Evolutionary conservation across 1,139 yeast genomes (phyloP).

Genomic region (Taphrina populina): DNA sequence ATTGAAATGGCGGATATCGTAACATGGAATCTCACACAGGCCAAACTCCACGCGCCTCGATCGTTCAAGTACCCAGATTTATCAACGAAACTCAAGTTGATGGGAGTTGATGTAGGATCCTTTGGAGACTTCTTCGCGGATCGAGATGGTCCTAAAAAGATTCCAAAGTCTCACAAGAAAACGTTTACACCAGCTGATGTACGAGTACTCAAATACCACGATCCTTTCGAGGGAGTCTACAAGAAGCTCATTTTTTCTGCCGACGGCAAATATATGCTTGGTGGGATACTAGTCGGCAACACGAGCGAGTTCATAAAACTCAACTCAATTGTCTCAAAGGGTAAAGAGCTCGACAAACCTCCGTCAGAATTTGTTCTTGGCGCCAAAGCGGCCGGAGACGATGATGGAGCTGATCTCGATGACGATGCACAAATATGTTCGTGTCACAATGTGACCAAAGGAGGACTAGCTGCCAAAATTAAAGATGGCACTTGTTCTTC

Average conservation of each 20-base stretch:
- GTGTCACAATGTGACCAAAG: constrained; percentile 45
- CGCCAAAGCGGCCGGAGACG: constrained; percentile 41
- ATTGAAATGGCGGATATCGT: constrained; percentile 46
- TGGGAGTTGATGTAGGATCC: constrained; percentile 48
- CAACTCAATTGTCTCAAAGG: constrained; percentile 42
- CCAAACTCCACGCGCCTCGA: constrained; percentile 43
- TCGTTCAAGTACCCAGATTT: constrained; percentile 44
- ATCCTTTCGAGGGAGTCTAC: constrained; percentile 45
- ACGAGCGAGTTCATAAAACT: constrained; percentile 44
- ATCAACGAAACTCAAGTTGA: constrained; percentile 45
- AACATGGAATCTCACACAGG: constrained; percentile 46
- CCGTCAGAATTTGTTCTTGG: constrained; percentile 45
- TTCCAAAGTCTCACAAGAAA: constrained; percentile 40
- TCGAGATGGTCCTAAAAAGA: constrained; percentile 44
- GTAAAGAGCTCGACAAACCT: constrained; percentile 43
- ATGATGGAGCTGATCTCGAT: constrained; percentile 43
- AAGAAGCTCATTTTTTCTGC: constrained; percentile 45
- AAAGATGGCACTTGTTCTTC: constrained; percentile 43
- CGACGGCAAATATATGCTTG: constrained; percentile 45
- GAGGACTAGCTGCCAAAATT: constrained; percentile 42
- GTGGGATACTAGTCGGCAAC: constrained; percentile 46
- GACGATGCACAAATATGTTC: constrained; percentile 47
- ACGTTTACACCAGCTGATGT: constrained; percentile 38
- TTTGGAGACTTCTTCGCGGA: constrained; percentile 48
- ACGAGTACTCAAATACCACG: constrained; percentile 43